Evolutionary conservation across 2,329 filamentous ascomycete genomes (phyloP), one percentile per base, ranked within the genome.

Genomic region (Emergomyces pasteurianus): DNA sequence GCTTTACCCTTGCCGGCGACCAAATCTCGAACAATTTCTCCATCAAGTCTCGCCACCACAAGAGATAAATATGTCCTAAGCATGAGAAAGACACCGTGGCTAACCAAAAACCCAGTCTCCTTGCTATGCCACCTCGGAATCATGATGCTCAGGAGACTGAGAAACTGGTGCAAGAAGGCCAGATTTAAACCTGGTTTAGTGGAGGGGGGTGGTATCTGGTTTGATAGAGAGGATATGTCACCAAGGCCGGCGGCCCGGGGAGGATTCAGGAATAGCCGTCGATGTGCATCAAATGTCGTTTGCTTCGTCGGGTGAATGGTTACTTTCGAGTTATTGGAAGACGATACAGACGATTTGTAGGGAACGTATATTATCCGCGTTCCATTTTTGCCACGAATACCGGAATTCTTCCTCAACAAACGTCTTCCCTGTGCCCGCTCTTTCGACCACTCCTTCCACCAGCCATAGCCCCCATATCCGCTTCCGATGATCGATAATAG

Each of bases 121-220:
- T 99, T 99, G 73, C 91, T 96, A 18, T 87, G 87, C 88, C 92
- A 96, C 64, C 92, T 81, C 6, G 94, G 94, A 64, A 99, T 89
- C 90, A 97, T 95, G 71, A 99, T 97, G 75, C 91, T 96, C 77
- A 97, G 85, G 60, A 99, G 78, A 70, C 92, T 96, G 58, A 97
- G 81, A 68, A 99, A 97, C 75, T 99, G 94, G 73, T 99, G 94
- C 59, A 99, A 75, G 69, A 99, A 99, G 12, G 94, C 94, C 62
- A 99, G 81, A 71, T 99, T 99, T 46, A 99, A 78, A 0, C 94
- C 94, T 0, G 94, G 91, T 73, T 96, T 97, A 2, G 92, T 92
- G 72, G 95, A 89, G 10, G 89, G 83, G 1, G 92, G 89, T 18
- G 94, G 94, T 6, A 95, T 90, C 50, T 84, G 82, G 42, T 80